A percentile compares a stretch with the other conserved stretches of the same genome.
phyloP scores from a whole-genome alignment of 805 yeast species.

The Wickerhamomyces kurtzmanii region DNA sequence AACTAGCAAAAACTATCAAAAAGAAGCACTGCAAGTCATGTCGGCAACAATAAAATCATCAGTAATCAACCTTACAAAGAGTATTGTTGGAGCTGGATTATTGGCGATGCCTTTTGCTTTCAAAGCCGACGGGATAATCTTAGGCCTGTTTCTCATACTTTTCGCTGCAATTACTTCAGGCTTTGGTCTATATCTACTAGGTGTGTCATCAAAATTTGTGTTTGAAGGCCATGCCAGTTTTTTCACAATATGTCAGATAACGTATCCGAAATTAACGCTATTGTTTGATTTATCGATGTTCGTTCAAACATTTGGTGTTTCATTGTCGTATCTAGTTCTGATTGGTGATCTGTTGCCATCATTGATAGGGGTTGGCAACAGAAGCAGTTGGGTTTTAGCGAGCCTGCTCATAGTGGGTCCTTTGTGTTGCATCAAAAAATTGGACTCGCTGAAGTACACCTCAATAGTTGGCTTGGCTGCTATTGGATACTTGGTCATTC shows the following conservation, averaged over 20 bases:
- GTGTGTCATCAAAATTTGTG: constrained; percentile 44
- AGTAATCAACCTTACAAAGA: constrained; percentile 57
- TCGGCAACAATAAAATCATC: constrained; percentile 50
- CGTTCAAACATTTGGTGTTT: constrained; percentile 74
- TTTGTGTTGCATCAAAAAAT: constrained; percentile 44
- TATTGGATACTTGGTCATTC: constrained; percentile 48
- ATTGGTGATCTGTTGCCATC: constrained; percentile 73
- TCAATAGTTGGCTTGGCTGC: constrained; percentile 62
- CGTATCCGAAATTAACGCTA: constrained; percentile 61
- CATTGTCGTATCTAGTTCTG: constrained; percentile 59
- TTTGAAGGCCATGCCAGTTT: constrained; percentile 58
- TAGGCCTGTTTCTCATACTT: constrained; percentile 45
- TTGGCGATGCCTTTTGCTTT: constrained; percentile 70
- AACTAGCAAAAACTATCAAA: not conserved
- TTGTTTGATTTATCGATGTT: constrained; percentile 70
- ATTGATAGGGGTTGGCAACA: constrained; percentile 32
- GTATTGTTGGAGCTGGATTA: constrained; percentile 75
- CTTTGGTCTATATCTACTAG: constrained; percentile 57
- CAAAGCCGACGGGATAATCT: constrained; percentile 51
- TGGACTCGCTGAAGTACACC: constrained; percentile 64
- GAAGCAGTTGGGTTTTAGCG: constrained; percentile 32
- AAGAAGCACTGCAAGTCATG: too few relatives aligned
- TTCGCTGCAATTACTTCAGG: constrained; percentile 60
- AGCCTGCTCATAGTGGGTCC: constrained; percentile 52
- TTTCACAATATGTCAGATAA: constrained; percentile 58